A percentile compares a stretch with the other conserved stretches of the same genome.
Conservation (phyloP, 148 eudicot genomes). For the Camellia sinensis region DNA sequence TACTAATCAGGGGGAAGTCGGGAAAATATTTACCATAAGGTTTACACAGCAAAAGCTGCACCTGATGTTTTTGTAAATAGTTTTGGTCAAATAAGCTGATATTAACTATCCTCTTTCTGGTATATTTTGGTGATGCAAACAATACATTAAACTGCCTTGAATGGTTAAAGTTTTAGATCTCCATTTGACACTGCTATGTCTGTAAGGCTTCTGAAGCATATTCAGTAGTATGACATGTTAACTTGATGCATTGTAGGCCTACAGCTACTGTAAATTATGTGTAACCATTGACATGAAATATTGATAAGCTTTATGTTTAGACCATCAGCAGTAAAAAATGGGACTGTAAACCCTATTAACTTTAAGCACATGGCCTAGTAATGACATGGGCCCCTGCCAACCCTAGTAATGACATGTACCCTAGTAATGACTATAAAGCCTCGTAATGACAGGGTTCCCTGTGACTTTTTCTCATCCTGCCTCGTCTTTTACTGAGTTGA, state of each 20-base stretch:
- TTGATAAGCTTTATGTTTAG: neutral
- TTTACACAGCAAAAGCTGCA: too few relatives aligned
- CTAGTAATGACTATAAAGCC: too few relatives aligned
- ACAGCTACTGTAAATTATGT: neutral
- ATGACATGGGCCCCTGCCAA: too few relatives aligned
- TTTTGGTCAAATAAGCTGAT: too few relatives aligned
- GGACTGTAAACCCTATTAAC: too few relatives aligned
- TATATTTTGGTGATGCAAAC: neutral
- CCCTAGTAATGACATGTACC: too few relatives aligned
- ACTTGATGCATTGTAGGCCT: neutral
- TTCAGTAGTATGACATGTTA: neutral
- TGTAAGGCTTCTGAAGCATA: neutral
- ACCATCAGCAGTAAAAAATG: neutral
- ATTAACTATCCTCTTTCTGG: conserved; percentile 7
- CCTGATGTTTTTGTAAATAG: too few relatives aligned
- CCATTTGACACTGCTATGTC: neutral
- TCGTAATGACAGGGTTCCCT: too few relatives aligned
- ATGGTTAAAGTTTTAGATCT: neutral
- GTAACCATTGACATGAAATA: neutral
- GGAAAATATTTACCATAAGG: too few relatives aligned
- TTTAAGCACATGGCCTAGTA: too few relatives aligned
- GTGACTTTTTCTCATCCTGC: too few relatives aligned
- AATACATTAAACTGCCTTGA: neutral
- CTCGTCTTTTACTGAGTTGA: neutral
- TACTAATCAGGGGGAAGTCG: too few relatives aligned